A percentile compares a stretch with the other conserved stretches of the same genome.
phyloP scores from a whole-genome alignment of 2,329 filamentous ascomycete species.

The Monilinia aucupariae region DNA sequence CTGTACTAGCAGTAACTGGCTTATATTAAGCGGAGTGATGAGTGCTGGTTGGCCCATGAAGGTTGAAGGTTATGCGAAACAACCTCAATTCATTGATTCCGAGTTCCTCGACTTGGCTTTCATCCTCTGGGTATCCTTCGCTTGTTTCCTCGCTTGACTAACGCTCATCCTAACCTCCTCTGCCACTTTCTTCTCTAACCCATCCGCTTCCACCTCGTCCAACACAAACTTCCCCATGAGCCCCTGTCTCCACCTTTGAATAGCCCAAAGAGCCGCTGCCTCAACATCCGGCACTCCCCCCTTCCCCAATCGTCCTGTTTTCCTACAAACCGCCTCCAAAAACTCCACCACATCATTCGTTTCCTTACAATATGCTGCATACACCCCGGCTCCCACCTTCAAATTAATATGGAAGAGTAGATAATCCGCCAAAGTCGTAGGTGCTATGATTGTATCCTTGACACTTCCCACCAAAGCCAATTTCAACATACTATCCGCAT shows the following conservation, averaged over 20 bases:
- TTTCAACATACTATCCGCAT: slow-evolving; percentile 87
- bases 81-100: neutral
- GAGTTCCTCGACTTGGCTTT: slow-evolving; percentile 27
- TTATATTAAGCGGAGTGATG: neutral
- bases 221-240: slow-evolving; percentile 70
- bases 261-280: slow-evolving; percentile 69
- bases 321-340: slow-evolving; percentile 63
- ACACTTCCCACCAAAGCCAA: slow-evolving; percentile 87
- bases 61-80: too few species aligned
- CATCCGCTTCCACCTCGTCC: slow-evolving; percentile 64
- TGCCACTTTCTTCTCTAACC: slow-evolving; percentile 47
- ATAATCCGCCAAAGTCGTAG: slow-evolving; percentile 80
- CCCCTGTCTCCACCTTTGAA: slow-evolving; percentile 77
- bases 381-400: slow-evolving; percentile 23
- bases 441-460: slow-evolving; percentile 77
- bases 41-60: neutral
- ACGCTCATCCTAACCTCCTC: slow-evolving; percentile 52
- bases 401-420: slow-evolving; percentile 77
- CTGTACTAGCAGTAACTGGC: neutral
- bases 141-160: slow-evolving; percentile 62
- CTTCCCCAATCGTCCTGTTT: slow-evolving; percentile 69
- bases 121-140: slow-evolving; percentile 53
- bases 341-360: slow-evolving; percentile 81
- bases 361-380: slow-evolving; percentile 52
- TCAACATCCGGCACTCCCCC: slow-evolving; percentile 67